A percentile compares a stretch with the other conserved stretches of the same genome.
Conservation (phyloP, 108 stramenopile genomes). For the Skeletonema costatum region DNA sequence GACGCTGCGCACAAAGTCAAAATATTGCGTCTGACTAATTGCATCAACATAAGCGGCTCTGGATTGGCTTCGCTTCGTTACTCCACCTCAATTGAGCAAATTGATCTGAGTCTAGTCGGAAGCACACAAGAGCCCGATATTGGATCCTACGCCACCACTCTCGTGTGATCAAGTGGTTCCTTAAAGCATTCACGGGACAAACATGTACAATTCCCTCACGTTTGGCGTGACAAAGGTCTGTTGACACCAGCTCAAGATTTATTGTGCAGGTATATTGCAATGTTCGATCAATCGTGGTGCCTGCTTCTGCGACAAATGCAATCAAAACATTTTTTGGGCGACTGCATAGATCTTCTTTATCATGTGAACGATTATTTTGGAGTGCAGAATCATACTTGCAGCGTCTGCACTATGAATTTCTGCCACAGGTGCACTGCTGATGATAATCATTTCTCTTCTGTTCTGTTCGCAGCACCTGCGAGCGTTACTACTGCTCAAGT, state of each 20-base stretch:
- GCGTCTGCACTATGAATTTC: background rate
- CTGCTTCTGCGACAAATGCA: background rate
- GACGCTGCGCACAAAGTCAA: slow-evolving; percentile 5
- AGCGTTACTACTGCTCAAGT: background rate
- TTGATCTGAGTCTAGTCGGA: slow-evolving; percentile 10
- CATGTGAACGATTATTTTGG: background rate
- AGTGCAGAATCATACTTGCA: background rate
- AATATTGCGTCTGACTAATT: slow-evolving; percentile 9
- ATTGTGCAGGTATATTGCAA: too few relatives aligned
- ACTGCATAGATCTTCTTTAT: background rate
- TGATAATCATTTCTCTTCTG: background rate
- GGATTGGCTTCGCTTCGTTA: background rate
- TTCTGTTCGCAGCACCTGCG: background rate
- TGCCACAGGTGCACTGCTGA: background rate
- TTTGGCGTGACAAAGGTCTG: background rate
- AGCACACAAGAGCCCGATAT: background rate
- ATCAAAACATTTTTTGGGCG: too few relatives aligned
- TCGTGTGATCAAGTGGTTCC: too few relatives aligned
- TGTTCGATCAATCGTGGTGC: background rate
- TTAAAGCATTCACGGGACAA: too few relatives aligned
- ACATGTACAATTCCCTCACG: background rate
- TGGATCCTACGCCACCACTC: background rate
- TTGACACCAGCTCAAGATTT: too few relatives aligned
- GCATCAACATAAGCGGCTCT: slow-evolving; percentile 4
- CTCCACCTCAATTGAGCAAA: slow-evolving; percentile 3